phyloP scores from a whole-genome alignment of 2,329 filamentous ascomycete genomes.

The Trichoderma sp. region DNA sequence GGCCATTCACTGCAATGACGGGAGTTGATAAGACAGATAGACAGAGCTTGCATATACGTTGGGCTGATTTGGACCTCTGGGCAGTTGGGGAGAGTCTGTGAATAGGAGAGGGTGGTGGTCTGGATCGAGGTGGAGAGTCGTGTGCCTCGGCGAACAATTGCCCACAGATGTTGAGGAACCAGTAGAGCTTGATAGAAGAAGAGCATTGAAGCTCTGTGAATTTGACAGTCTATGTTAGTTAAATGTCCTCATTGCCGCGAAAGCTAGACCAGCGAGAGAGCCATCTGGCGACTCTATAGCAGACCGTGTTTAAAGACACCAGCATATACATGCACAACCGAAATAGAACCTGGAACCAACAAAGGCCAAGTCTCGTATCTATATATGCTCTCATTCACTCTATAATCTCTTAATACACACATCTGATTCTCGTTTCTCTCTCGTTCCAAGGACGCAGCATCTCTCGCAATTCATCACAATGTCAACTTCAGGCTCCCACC shows the following conservation, averaged over 20 bases:
- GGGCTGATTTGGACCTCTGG: no score
- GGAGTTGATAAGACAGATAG: background rate
- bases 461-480: background rate
- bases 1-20: slow-evolving; percentile 11
- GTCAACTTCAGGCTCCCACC: background rate
- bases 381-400: background rate
- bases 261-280: background rate
- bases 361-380: background rate
- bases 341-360: background rate
- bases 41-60: background rate
- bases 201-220: no score
- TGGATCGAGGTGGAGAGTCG: no score
- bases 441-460: background rate
- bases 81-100: background rate
- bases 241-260: background rate
- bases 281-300: background rate
- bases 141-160: background rate
- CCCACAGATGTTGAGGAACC: no score
- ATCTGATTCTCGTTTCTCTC: slow-evolving; percentile 8
- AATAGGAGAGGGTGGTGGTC: background rate
- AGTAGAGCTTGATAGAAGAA: no score
- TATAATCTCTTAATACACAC: slow-evolving; percentile 2
- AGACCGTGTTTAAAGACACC: background rate
- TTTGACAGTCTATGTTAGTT: background rate
- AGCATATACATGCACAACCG: background rate